Evolutionary conservation across 2,329 filamentous ascomycete species (phyloP).

Genomic region (Pseudopithomyces maydicus): DNA sequence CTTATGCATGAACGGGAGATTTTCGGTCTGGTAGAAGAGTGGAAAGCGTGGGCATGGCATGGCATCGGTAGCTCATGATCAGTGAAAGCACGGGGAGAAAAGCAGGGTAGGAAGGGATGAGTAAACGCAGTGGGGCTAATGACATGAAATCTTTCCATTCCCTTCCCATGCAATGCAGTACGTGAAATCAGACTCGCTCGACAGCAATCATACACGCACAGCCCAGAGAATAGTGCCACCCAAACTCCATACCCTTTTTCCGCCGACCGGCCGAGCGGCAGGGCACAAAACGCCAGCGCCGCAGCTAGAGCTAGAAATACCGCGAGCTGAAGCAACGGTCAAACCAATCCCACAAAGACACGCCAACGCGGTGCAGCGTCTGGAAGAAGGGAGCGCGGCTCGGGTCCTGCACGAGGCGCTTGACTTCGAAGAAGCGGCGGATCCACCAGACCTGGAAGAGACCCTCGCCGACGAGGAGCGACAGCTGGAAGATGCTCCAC

Average conservation of each 20-base stretch:
- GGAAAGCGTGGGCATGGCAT: too few species aligned
- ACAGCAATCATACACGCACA: background rate
- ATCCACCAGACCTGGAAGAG: slow-evolving; percentile 99
- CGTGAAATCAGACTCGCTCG: background rate
- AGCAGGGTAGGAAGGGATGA: too few species aligned
- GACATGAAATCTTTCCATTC: background rate
- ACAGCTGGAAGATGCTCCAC: slow-evolving; percentile 98
- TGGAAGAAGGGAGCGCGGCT: background rate
- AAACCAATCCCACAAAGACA: background rate
- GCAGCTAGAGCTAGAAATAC: slow-evolving; percentile 5
- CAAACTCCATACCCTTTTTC: background rate
- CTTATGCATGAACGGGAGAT: too few species aligned
- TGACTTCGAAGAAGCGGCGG: slow-evolving; percentile 89
- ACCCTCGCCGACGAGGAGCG: slow-evolving; percentile 85
- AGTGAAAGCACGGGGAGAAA: too few species aligned
- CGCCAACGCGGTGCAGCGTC: background rate
- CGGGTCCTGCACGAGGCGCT: slow-evolving; percentile 35
- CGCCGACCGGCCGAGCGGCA: background rate
- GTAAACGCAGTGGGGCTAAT: too few species aligned
- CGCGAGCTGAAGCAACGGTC: background rate
- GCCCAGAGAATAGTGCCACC: background rate
- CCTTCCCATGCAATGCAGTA: background rate
- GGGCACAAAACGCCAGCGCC: background rate
- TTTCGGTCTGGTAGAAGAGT: too few species aligned
- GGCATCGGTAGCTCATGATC: too few species aligned